These are phyloP conservation scores for Penicillium simplicissimum DNA, from an alignment of 495 filamentous ascomycete genomes.

Conservation along the genomic window DNA sequence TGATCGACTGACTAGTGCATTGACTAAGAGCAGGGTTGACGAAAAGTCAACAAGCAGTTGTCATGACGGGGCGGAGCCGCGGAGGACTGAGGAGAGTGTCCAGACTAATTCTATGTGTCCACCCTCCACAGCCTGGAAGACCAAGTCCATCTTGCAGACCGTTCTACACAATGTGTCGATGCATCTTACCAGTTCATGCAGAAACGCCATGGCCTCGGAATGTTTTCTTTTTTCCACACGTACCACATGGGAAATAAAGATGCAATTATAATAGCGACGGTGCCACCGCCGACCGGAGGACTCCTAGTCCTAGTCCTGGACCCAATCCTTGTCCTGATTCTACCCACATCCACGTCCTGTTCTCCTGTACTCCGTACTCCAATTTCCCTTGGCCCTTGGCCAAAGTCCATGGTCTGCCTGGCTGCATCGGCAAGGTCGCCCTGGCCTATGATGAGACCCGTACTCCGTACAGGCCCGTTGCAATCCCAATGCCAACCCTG, in stretches of 20 bases:
- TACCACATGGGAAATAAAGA: neutral
- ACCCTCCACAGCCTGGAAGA: neutral
- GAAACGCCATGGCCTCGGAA: slow-evolving; percentile 1
- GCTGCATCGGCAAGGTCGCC: slow-evolving; percentile 24
- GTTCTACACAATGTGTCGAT: neutral
- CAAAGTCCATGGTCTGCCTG: neutral
- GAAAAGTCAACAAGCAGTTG: neutral
- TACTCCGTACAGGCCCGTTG: slow-evolving; percentile 20
- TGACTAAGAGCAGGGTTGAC: neutral
- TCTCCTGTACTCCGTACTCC: neutral
- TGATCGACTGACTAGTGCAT: neutral
- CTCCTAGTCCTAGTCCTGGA: slow-evolving; percentile 14
- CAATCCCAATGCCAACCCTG: slow-evolving; percentile 21
- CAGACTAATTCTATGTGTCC: too few relatives aligned
- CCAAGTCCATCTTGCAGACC: neutral
- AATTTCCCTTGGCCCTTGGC: slow-evolving; percentile 3
- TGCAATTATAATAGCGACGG: neutral
- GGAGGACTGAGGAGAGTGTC: neutral
- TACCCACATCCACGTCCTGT: neutral
- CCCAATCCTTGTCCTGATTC: neutral
- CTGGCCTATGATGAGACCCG: slow-evolving; percentile 26
- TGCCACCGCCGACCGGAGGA: slow-evolving; percentile 2
- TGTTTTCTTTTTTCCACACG: neutral
- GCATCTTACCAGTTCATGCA: slow-evolving; percentile 1
- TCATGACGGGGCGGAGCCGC: too few relatives aligned